These are phyloP conservation scores for Acrocalymma vagum DNA, from an alignment of 2,329 filamentous ascomycete genomes.

Conservation along the genomic window DNA sequence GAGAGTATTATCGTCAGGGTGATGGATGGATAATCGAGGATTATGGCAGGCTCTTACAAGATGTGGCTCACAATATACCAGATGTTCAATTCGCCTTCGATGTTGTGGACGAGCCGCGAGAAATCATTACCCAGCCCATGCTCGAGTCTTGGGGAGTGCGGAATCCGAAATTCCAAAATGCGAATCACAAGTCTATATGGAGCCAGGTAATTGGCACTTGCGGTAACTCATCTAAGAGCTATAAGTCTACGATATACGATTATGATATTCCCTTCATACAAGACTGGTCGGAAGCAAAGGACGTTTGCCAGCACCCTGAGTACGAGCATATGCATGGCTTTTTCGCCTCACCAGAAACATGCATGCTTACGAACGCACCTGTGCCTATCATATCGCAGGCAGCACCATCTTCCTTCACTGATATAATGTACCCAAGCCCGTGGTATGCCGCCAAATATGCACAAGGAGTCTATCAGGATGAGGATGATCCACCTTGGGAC, in stretches of 20 bases:
- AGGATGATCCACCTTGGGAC: conserved; percentile 57
- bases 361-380: conserved; percentile 50
- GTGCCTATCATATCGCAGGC: conserved; percentile 60
- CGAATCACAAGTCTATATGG: conserved; percentile 9
- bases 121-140: conserved; percentile 10
- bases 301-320: conserved; percentile 33
- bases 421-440: conserved; percentile 61
- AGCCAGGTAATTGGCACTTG: conserved; percentile 3
- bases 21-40: conserved; percentile 10
- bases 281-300: conserved; percentile 6
- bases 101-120: conserved; percentile 16
- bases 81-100: conserved; percentile 17
- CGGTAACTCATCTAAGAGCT: not conserved
- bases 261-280: conserved; percentile 12
- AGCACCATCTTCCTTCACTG: conserved; percentile 55
- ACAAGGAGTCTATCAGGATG: conserved; percentile 46
- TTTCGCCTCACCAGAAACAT: conserved; percentile 53
- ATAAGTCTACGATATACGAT: not conserved
- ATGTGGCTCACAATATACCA: conserved; percentile 8
- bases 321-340: conserved; percentile 57
- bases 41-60: conserved; percentile 4
- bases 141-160: conserved; percentile 5
- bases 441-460: conserved; percentile 57
- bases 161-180: conserved; percentile 7
- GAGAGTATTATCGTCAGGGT: conserved; percentile 7